Base-by-base conservation (phyloP, 202 grass and related monocot genomes). In the Setaria viridis region DNA sequence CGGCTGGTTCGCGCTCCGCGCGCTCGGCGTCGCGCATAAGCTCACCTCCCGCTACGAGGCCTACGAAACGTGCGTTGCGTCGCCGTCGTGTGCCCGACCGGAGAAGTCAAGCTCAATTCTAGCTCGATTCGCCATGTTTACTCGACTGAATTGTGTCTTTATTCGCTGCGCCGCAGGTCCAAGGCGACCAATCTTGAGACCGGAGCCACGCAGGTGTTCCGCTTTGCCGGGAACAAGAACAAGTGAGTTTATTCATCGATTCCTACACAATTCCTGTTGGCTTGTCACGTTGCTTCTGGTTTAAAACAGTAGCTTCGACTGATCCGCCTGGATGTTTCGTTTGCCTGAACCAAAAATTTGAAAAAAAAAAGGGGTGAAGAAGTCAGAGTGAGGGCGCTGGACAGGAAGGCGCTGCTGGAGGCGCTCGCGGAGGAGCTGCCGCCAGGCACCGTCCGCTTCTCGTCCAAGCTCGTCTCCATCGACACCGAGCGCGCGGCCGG, bases 1-100 rank as follows among this genome's bases (percentile, higher is more conserved):
- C 86, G 92, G 90, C 39, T 98, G 92, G 92, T 93, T 82, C 64
- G 92, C 95, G 33, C 91, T 98, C 47, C 83, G 80, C 37, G 92
- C 82, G 5, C 95, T 97, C 56, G 82, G 95, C 58, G 87, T 98
- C 39, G 87, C 83, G 30, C 85, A 90, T 62, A 93, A 90, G 88
- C 95, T 95, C 82, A 74, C 34, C 58, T 85, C 89, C 71, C 76
- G 82, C 88, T 95, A 87, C 72, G 34, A 79, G 1, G 13, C 86
- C 29, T 83, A 81, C 77, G 33, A 88, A 19, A 89, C 58, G 90
- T 94, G 80, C 48, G 48, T 59, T 5, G 9, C 12, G 20, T 9
- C 37, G 17, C 17, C 53, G 37, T 7, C 37, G 14, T 43, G 1
- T 21, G 51, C n/a, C 7, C 7, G 34, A 3, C 70, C 19, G 0